Conservation (phyloP, 768 basidiomycete species). For the Macrocybe gigantea region DNA sequence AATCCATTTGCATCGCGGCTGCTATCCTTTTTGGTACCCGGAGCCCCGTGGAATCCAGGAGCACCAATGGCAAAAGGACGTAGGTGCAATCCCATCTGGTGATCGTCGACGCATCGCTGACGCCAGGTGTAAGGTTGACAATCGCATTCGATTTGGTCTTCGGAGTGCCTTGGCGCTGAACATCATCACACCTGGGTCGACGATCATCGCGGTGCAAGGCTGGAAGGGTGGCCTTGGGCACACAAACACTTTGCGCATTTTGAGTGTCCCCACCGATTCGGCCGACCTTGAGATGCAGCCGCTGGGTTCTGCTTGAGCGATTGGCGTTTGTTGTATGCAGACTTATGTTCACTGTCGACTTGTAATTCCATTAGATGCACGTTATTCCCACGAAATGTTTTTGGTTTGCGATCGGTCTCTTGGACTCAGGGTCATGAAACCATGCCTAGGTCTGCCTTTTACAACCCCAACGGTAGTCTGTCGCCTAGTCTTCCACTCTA, state of each 20-base stretch:
- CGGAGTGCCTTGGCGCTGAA: constrained; percentile 77
- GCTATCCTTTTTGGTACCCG: constrained; percentile 95
- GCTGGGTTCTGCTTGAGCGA: constrained; percentile 25
- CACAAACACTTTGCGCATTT: constrained; percentile 84
- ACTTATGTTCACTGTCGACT: background rate
- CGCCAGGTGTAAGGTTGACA: constrained; percentile 57
- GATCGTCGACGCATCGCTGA: constrained; percentile 8
- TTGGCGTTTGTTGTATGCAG: too few relatives aligned
- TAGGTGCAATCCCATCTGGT: constrained; percentile 30
- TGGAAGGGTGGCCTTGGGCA: constrained; percentile 98
- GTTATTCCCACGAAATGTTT: too few relatives aligned
- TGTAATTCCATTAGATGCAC: background rate
- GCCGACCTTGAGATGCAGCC: constrained; percentile 77
- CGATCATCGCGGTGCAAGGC: constrained; percentile 95
- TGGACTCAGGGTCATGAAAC: background rate
- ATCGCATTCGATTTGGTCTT: constrained; percentile 86
- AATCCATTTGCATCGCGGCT: constrained; percentile 93
- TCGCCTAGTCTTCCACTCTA: constrained; percentile 23
- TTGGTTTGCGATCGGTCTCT: too few relatives aligned
- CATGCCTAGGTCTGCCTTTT: background rate
- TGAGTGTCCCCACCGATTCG: constrained; percentile 76
- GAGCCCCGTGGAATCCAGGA: constrained; percentile 86
- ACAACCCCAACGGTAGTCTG: constrained; percentile 29
- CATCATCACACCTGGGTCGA: constrained; percentile 82
- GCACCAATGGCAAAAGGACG: constrained; percentile 97